phyloP scores from a whole-genome alignment of 371 early-diverging fungal genomes.

The Mortierella sp. region DNA sequence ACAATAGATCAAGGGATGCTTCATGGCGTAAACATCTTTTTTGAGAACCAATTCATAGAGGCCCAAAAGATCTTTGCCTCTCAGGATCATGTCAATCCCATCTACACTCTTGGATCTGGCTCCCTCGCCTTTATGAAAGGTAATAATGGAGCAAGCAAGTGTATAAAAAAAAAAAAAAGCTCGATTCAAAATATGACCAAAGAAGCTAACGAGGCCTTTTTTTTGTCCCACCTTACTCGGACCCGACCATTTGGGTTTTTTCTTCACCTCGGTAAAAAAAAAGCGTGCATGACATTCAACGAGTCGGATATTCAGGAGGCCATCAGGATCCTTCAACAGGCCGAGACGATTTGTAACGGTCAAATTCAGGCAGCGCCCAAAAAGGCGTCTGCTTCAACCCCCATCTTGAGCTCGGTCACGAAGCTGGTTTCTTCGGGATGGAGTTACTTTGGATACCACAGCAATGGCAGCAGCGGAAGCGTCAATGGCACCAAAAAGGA shows the following conservation, averaged over 20 bases:
- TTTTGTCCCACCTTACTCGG: background rate
- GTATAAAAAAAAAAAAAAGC: background rate
- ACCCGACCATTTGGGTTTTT: background rate
- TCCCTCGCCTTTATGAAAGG: conserved; percentile 52
- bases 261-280: too few species aligned
- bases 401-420: conserved; percentile 32
- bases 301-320: conserved; percentile 62
- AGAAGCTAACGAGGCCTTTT: background rate
- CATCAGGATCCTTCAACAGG: conserved; percentile 56
- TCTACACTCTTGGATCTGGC: conserved; percentile 51
- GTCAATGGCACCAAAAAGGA: too few species aligned
- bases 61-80: conserved; percentile 54
- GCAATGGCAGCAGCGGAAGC: conserved; percentile 1
- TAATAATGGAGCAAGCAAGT: conserved; percentile 7
- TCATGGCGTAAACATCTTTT: conserved; percentile 60
- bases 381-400: conserved; percentile 40
- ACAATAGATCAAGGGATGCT: conserved; percentile 61
- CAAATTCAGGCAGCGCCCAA: conserved; percentile 66
- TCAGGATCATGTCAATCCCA: conserved; percentile 45
- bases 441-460: conserved; percentile 45
- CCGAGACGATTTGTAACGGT: conserved; percentile 60
- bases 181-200: background rate
- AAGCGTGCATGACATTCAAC: conserved; percentile 62
- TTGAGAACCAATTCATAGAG: conserved; percentile 65
- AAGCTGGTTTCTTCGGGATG: conserved; percentile 51